Evolutionary conservation across 202 grass and related monocot species (phyloP).

Genomic region (Cymbopogon flexuosus): DNA sequence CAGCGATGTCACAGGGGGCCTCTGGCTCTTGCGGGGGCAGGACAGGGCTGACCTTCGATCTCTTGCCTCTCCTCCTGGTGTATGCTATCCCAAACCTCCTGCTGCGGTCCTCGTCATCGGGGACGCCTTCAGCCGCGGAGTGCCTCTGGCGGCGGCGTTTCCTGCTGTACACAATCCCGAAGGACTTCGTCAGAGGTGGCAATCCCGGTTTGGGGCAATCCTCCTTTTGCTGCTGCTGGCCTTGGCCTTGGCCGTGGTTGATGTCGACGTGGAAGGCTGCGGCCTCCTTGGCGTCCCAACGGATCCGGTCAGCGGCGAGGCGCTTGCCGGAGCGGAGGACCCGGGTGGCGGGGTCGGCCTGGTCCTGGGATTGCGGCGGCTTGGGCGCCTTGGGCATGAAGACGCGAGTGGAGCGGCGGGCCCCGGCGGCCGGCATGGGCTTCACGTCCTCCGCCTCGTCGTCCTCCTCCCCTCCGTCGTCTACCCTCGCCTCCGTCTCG

Average conservation of each 20-base stretch:
- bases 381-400: constrained; percentile 62
- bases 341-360: constrained; percentile 33
- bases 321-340: constrained; percentile 52
- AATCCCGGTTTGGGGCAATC: constrained; percentile 19
- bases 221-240: neutral
- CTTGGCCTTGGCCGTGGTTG: neutral
- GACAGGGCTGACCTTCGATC: constrained; percentile 38
- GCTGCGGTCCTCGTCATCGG: neutral
- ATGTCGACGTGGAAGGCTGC: neutral
- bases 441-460: constrained; percentile 30
- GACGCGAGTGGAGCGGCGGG: constrained; percentile 67
- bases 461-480: constrained; percentile 15
- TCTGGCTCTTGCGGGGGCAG: neutral
- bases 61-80: constrained; percentile 51
- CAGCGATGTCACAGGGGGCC: neutral
- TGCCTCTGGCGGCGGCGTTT: constrained; percentile 36
- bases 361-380: neutral
- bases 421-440: constrained; percentile 59
- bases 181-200: constrained; percentile 15
- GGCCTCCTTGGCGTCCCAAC: constrained; percentile 31
- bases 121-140: neutral
- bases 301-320: constrained; percentile 45
- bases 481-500: constrained; percentile 16
- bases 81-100: constrained; percentile 66
- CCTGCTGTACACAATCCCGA: constrained; percentile 56